Base-by-base conservation (phyloP, 352 stramenopile species). In the Pythium biforme region DNA sequence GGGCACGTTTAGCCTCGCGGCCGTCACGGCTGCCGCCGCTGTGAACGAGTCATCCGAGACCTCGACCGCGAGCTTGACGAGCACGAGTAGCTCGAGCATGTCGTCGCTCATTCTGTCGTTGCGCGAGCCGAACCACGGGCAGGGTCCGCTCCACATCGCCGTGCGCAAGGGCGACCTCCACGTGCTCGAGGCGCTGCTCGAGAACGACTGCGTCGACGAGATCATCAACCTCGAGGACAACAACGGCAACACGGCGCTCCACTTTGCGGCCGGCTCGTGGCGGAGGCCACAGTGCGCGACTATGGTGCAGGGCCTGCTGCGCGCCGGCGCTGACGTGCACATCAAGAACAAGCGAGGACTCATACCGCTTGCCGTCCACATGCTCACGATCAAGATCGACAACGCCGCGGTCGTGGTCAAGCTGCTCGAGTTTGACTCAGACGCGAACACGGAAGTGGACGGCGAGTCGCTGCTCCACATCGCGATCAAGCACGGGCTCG, bases 191-290 rank as follows among this genome's bases (percentile, higher is more conserved):
- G 84, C 84, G 27, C 67, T 94, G 33, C 62, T 94, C 17, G 72
- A 83, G 27, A 86, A 88, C 59, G 79, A 87, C 46, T 88, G 78
- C 57, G 77, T 75, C 19, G 77, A 90, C 31, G 75, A 90, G 62
- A 74, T 90, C 26, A 69, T 92, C 37, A 75, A 92, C 64, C 66
- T 82, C 7, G 73, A 76, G 1, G 84, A 94, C 62, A 83, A 86
- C 51, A 91, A 94, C 47, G 84, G 82, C 49, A 94, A 94, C 72
- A 87, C 84, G 59, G 80, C 82, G 60, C 70, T 94, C 55, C 84
- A 94, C 62, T 94, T 94, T 55, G 82, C 84, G 0, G 68, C 81
- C 8, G 81, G 81, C 45, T 79, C 82, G 29, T 90, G 81, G 76
- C 69, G 79, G 4, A 75, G 76, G 7, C 73, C 77, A 4, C 62